Conservation (phyloP, 2,329 filamentous ascomycete genomes). For the Emmonsiellopsis sp. region DNA sequence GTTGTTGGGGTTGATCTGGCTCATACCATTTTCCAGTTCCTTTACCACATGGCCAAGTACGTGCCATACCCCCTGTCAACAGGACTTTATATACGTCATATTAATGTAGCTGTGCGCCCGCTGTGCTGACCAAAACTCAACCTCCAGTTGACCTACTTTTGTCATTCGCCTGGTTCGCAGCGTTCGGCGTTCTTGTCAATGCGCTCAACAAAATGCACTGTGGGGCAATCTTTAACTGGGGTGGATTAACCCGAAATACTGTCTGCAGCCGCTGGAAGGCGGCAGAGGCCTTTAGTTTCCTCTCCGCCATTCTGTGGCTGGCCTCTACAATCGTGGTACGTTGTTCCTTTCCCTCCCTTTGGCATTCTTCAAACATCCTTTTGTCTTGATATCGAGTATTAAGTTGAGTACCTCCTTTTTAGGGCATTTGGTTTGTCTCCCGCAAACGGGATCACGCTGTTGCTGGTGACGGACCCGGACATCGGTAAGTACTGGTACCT, state of each 20-base stretch:
- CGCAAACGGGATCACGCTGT: conserved; percentile 8
- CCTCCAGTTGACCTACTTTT: conserved; percentile 53
- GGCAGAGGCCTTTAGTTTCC: conserved; percentile 60
- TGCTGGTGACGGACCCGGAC: conserved; percentile 8
- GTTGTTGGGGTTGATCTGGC: conserved; percentile 59
- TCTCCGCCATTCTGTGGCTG: conserved; percentile 63
- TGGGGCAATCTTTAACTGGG: conserved; percentile 53
- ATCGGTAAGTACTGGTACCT: background rate
- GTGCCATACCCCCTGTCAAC: conserved; percentile 8
- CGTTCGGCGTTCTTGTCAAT: conserved; percentile 57
- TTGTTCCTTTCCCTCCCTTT: background rate
- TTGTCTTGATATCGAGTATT: background rate
- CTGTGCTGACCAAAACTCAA: conserved; percentile 5
- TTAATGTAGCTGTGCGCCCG: background rate
- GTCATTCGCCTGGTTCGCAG: conserved; percentile 59
- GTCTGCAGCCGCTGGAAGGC: conserved; percentile 63
- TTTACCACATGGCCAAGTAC: conserved; percentile 59
- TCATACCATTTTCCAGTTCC: conserved; percentile 58
- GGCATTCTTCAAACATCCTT: background rate
- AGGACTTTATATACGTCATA: background rate
- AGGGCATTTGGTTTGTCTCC: conserved; percentile 14
- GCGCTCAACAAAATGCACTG: conserved; percentile 43
- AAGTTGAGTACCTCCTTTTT: background rate
- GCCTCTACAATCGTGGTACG: conserved; percentile 48
- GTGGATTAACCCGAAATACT: conserved; percentile 39